Base-by-base conservation (phyloP, 208 protist species). In the Lotmaria passim region DNA sequence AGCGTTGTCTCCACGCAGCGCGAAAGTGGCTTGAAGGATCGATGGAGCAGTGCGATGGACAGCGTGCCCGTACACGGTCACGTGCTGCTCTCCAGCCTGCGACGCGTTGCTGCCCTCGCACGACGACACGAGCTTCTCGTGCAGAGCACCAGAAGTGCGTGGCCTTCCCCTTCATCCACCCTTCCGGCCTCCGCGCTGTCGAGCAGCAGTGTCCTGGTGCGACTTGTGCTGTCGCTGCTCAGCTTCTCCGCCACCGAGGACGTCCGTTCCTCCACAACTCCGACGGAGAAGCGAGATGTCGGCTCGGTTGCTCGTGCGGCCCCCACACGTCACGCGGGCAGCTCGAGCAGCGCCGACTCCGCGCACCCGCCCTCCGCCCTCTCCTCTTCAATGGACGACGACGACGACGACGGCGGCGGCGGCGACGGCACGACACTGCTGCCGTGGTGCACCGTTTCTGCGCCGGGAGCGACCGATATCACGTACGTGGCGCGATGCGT, bases 141-240 rank as follows among this genome's bases (percentile, higher is more conserved):
- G 38, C 33, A 63, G 14, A 33, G 7, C 7, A 61, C 33, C 30
- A 30, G 15, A 17, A 56, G 30, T 6, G 50, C 30, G n/a, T n/a
- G n/a, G n/a, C n/a, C n/a, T n/a, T n/a, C n/a, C n/a, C n/a, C n/a
- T n/a, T n/a, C n/a, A n/a, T n/a, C n/a, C n/a, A n/a, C n/a, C n/a
- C n/a, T 17, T 3, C 19, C 47, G 24, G 19, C 24, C 14, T 14
- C 7, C 51, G 5, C 51, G 30, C 30, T 30, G 2, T 4, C 30
- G 21, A n/a, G 58, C 38, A 26, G 12, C 31, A 24, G 43, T 14
- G 60, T 68, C 34, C 47, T 75, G 11, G 55, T 69, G 30, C 60
- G 70, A 8, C 52, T 75, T 17, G 70, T 75, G 19, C 28, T 75
- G 15, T 69, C 61, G 7, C 41, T 75, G 44, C 61, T 68, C 5